Base-by-base conservation (phyloP, 768 basidiomycete genomes). In the Lactarius quietus region DNA sequence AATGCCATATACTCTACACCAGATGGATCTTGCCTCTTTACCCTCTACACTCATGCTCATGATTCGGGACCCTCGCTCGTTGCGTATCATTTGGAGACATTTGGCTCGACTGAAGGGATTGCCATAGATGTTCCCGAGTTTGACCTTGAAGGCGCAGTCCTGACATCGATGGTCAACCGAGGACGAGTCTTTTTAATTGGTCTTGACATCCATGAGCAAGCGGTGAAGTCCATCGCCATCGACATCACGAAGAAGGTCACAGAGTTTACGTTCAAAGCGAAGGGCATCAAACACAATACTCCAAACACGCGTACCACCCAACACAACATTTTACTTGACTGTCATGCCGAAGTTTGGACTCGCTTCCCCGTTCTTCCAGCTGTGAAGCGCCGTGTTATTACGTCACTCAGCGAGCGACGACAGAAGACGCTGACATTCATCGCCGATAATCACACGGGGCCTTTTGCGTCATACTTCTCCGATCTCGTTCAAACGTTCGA, bases 241-340 rank as follows among this genome's bases (percentile, higher is more conserved):
- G 77, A 82, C 39, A 85, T 87, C 66, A 84, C 83, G 3, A 81
- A 80, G 60, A 84, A 82, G 62, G 73, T 78, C 5, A 85, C 86
- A 2, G 83, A 86, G 62, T 86, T 83, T 63, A 78, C 76, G 60
- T 86, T 88, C 76, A 77, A 78, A 61, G 78, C 81, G 63, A 81
- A 76, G 41, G 80, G 77, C 0, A 43, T 31, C 28, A 71, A 71
- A 12, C 63, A 62, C 7, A 63, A 62, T 8, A 53, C 67, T 8
- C 54, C 69, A 28, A 65, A 36, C 33, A 57, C 61, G 6, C 62
- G 52, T 15, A 26, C 45, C 7, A 78, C 77, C 2, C 68, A 72
- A 6, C 79, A 85, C 63, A 87, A 86, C 63, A 61, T 55, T 17
- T 41, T 65, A 15, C 60, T 65, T 6, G 64, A 65, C 26, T 61